These are phyloP conservation scores for Polymyxa betae DNA, from an alignment of 208 protist genomes.

Conservation along the genomic window DNA sequence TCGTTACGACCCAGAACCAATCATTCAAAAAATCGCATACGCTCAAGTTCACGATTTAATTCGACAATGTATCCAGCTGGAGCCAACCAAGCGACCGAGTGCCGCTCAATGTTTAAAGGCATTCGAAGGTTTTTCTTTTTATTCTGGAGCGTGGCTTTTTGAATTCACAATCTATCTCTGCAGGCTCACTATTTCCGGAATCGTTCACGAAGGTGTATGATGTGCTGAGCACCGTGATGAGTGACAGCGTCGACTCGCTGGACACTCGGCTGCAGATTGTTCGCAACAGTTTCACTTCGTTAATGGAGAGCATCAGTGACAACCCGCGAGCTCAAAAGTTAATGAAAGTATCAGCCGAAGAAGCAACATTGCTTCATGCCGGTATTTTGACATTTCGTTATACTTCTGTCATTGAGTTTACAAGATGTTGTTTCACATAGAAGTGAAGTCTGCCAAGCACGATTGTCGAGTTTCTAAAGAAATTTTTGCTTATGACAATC, in stretches of 20 bases:
- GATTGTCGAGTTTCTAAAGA: too few relatives aligned
- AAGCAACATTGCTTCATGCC: too few relatives aligned
- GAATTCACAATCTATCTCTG: neutral
- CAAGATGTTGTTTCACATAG: too few relatives aligned
- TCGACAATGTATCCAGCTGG: slow-evolving; percentile 30
- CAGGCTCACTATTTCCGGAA: neutral
- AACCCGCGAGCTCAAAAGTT: neutral
- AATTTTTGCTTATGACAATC: too few relatives aligned
- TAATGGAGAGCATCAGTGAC: neutral
- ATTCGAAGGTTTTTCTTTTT: neutral
- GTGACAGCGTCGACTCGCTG: neutral
- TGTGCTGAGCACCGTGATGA: neutral
- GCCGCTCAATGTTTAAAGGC: neutral
- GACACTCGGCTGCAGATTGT: neutral
- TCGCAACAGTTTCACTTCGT: neutral
- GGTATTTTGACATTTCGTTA: too few relatives aligned
- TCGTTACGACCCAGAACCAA: neutral
- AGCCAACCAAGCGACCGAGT: neutral
- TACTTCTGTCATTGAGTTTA: too few relatives aligned
- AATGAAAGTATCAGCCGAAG: too few relatives aligned
- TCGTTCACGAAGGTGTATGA: neutral
- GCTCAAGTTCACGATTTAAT: neutral
- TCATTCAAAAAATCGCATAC: neutral
- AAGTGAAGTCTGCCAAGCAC: too few relatives aligned
- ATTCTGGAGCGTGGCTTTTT: neutral